These are phyloP conservation scores for Syncephalis plumigaleata DNA, from an alignment of 371 early-diverging fungal genomes.

Conservation along the genomic window DNA sequence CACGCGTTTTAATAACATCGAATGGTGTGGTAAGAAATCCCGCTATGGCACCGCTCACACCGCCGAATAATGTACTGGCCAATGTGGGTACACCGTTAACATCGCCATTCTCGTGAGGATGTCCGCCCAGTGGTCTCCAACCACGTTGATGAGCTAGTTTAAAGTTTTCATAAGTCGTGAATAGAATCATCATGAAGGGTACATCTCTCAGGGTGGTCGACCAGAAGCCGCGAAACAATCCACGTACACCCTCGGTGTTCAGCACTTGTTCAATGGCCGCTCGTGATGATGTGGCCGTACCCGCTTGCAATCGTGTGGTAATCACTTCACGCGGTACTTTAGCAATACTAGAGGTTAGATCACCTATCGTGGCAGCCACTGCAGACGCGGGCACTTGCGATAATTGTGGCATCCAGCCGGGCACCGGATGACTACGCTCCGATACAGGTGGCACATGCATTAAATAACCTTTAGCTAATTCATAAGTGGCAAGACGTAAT, in stretches of 20 bases:
- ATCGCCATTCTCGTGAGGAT: conserved; percentile 15
- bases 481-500: conserved; percentile 56
- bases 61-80: conserved; percentile 51
- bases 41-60: conserved; percentile 58
- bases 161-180: conserved; percentile 64
- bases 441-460: conserved; percentile 18
- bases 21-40: conserved; percentile 69
- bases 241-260: conserved; percentile 41
- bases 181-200: conserved; percentile 70
- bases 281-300: conserved; percentile 17
- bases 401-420: conserved; percentile 16
- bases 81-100: conserved; percentile 48
- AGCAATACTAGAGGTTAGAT: conserved; percentile 54
- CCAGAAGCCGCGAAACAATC: conserved; percentile 64
- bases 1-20: conserved; percentile 60
- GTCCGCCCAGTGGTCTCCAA: conserved; percentile 12
- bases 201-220: conserved; percentile 55
- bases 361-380: conserved; percentile 55
- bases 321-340: conserved; percentile 77
- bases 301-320: conserved; percentile 50
- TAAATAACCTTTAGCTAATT: conserved; percentile 44
- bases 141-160: conserved; percentile 47
- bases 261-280: conserved; percentile 35
- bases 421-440: conserved; percentile 9
- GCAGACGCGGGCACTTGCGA: conserved; percentile 41